Conservation (phyloP, 2,329 filamentous ascomycete species). For the Incumbomyces lentus region DNA sequence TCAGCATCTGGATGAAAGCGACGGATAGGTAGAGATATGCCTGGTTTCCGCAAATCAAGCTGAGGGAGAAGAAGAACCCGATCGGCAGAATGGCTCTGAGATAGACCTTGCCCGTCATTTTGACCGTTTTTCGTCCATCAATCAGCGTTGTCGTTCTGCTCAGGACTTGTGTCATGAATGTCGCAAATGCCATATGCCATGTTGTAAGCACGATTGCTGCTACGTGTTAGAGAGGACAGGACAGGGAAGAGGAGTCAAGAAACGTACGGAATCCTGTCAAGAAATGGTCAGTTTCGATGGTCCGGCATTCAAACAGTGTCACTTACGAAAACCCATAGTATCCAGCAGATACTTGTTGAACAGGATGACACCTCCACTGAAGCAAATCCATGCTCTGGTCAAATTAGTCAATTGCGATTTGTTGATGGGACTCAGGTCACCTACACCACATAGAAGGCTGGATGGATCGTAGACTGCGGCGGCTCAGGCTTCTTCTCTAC, state of each 20-base stretch:
- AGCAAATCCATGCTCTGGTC: conserved; percentile 73
- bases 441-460: conserved; percentile 72
- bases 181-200: conserved; percentile 91
- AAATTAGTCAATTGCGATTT: not conserved
- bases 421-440: conserved; percentile 1
- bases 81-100: conserved; percentile 89
- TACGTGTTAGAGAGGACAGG: conserved; percentile 15
- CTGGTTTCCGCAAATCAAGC: conserved; percentile 90
- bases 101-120: conserved; percentile 93
- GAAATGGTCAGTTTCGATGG: not conserved
- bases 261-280: conserved; percentile 36
- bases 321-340: conserved; percentile 48
- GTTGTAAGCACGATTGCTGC: conserved; percentile 64
- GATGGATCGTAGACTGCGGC: conserved; percentile 57
- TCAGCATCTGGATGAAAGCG: conserved; percentile 98
- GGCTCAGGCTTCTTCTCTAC: conserved; percentile 61
- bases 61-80: conserved; percentile 89
- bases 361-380: conserved; percentile 89
- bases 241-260: not conserved
- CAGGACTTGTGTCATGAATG: conserved; percentile 85
- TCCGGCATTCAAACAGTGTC: not conserved
- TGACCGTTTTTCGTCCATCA: conserved; percentile 88
- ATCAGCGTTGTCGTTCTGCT: conserved; percentile 81
- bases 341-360: conserved; percentile 99
- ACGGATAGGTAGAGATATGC: conserved; percentile 93